These are phyloP conservation scores for Fonsecaea pugnacius DNA, from an alignment of 2,329 filamentous ascomycete species.

Conservation along the genomic window DNA sequence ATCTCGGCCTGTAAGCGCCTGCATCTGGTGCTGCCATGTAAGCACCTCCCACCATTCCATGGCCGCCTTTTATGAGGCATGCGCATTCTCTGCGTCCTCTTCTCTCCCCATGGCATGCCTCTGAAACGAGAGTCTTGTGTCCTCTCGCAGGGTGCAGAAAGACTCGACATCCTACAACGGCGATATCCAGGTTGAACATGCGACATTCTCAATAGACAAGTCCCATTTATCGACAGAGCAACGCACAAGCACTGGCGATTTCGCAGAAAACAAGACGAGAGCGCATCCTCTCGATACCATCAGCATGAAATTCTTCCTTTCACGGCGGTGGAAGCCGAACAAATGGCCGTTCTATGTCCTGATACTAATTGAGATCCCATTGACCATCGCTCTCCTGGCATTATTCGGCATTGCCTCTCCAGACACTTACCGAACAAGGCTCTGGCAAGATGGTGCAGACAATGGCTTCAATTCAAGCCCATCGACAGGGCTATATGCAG, in stretches of 20 bases:
- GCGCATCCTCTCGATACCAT: background rate
- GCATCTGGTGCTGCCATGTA: slow-evolving; percentile 19
- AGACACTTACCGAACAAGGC: slow-evolving; percentile 62
- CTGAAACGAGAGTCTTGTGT: background rate
- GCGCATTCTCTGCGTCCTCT: slow-evolving; percentile 6
- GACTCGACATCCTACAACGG: slow-evolving; percentile 3
- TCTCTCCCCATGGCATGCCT: slow-evolving; percentile 16
- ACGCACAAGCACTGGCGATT: slow-evolving; percentile 9
- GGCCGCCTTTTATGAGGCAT: slow-evolving; percentile 13
- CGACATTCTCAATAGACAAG: slow-evolving; percentile 11
- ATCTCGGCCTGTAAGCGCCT: slow-evolving; percentile 30
- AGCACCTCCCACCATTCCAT: slow-evolving; percentile 24
- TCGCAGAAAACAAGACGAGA: slow-evolving; percentile 1
- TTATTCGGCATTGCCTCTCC: slow-evolving; percentile 66
- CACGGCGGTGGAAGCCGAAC: slow-evolving; percentile 59
- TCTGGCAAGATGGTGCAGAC: slow-evolving; percentile 66
- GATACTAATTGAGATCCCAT: slow-evolving; percentile 59
- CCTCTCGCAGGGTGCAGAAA: background rate
- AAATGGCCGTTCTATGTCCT: slow-evolving; percentile 54
- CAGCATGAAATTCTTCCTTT: slow-evolving; percentile 49
- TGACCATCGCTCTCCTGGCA: slow-evolving; percentile 62
- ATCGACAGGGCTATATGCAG: slow-evolving; percentile 59
- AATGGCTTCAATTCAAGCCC: slow-evolving; percentile 68
- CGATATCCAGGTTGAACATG: slow-evolving; percentile 20
- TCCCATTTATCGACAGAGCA: background rate